A percentile compares a stretch with the other conserved stretches of the same genome.
phyloP scores from a whole-genome alignment of 306 rosid genomes.

The Cicer bijugum region DNA sequence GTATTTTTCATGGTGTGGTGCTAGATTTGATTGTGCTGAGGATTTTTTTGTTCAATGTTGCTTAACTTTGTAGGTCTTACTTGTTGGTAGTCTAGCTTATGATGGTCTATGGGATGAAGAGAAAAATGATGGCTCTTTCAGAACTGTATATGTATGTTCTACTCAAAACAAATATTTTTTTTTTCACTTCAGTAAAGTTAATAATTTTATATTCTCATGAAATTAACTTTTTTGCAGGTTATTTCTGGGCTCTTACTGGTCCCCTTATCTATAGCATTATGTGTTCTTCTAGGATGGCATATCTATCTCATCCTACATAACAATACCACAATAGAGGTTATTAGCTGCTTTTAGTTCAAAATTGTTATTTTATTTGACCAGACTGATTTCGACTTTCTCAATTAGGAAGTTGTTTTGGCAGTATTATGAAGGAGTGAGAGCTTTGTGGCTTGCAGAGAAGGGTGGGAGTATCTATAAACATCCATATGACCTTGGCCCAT shows the following conservation, averaged over 20 bases:
- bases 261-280: constrained; percentile 71
- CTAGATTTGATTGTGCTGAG: constrained; percentile 31
- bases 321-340: constrained; percentile 97
- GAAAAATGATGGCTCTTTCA: constrained; percentile 64
- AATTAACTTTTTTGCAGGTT: constrained; percentile 58
- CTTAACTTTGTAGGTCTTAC: constrained; percentile 70
- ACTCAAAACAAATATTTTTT: constrained; percentile 23
- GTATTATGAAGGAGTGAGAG: constrained; percentile 97
- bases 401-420: constrained; percentile 50
- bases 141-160: constrained; percentile 76
- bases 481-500: constrained; percentile 94
- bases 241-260: constrained; percentile 78
- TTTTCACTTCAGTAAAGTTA: constrained; percentile 30
- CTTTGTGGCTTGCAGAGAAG: constrained; percentile 96
- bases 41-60: constrained; percentile 20
- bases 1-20: constrained; percentile 16
- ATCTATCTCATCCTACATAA: constrained; percentile 82
- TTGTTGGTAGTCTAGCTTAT: constrained; percentile 75
- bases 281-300: constrained; percentile 91
- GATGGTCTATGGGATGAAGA: constrained; percentile 67
- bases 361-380: constrained; percentile 36
- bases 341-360: constrained; percentile 41
- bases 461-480: constrained; percentile 85
- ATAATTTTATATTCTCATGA: constrained; percentile 46
- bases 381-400: constrained; percentile 42